Evolutionary conservation across 2,329 filamentous ascomycete species (phyloP), one percentile per base, ranked within the genome.

Genomic region (Leptographium lundbergii): DNA sequence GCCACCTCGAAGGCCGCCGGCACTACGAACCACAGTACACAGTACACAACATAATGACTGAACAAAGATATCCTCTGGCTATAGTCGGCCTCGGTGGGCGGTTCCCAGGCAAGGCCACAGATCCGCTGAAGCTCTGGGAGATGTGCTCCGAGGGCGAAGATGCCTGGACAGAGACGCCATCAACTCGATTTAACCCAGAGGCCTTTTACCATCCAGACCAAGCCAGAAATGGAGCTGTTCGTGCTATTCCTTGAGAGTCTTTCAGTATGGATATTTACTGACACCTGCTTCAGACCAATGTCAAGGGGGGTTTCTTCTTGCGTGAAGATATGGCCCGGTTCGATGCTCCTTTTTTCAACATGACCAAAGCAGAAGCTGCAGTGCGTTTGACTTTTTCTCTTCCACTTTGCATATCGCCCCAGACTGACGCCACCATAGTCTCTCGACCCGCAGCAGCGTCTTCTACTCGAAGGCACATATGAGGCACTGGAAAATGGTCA

Each of bases 51-150:
- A 53, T 32, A 55, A 63, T 63, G 62, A 22, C 57, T 9, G 52
- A 57, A 6, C 0, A 48, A 6, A 24, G 27, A 6, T 55, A 25
- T 36, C 72, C 63, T 24, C 54, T 75, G 52, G 73, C 72, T 24
- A 67, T 75, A 22, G 63, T 75, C 50, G 73, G 73, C 51, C 67
- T 66, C 11, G 69, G 67, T 14, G 72, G 71, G 60, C 68, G 71
- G 24, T 71, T 73, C n/a, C 70, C 72, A 0, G 71, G 71, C 9
- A 65, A 64, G 48, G 67, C 69, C 2, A 68, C 62, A 1, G 67
- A 66, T 22, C 67, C 69, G 1, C 65, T 67, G 1, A 66, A 66
- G 58, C 63, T 73, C 6, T 73, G 69, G 68, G 65, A 70, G 2
- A 63, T 71, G 57, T 64, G 63, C 7, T 45, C 59, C 10, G 39